These are phyloP conservation scores for Thyridium curvatum DNA, from an alignment of 2,329 filamentous ascomycete genomes.

Conservation along the genomic window DNA sequence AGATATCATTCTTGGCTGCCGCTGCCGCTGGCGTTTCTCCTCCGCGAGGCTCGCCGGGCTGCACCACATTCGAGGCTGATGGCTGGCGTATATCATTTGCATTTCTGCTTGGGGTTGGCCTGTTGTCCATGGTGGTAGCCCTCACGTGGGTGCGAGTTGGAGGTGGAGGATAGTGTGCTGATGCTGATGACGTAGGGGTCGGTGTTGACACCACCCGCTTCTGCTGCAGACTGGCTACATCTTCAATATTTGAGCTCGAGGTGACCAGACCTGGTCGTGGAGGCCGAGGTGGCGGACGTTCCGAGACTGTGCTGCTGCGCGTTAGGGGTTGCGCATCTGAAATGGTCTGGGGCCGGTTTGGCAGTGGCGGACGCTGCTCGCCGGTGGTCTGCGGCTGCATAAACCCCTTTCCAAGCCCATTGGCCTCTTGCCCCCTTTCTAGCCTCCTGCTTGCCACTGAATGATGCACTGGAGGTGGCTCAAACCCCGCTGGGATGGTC, in stretches of 20 bases:
- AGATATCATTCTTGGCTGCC: constrained; percentile 40
- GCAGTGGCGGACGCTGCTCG: constrained; percentile 41
- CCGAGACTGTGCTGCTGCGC: constrained; percentile 16
- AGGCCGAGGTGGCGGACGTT: constrained; percentile 37
- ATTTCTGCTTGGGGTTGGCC: not conserved
- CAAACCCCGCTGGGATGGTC: constrained; percentile 30
- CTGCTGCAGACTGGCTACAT: constrained; percentile 13
- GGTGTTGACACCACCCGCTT: constrained; percentile 42
- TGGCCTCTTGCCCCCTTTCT: constrained; percentile 36
- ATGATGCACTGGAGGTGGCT: constrained; percentile 48
- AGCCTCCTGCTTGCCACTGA: constrained; percentile 35
- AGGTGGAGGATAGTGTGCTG: constrained; percentile 31
- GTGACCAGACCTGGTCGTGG: constrained; percentile 24
- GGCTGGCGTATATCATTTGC: too few species aligned
- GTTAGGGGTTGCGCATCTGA: constrained; percentile 22
- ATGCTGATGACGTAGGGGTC: constrained; percentile 10
- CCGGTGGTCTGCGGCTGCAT: constrained; percentile 33
- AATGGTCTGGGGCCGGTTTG: constrained; percentile 36
- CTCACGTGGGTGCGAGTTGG: constrained; percentile 36
- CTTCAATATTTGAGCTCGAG: constrained; percentile 4
- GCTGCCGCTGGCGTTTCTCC: constrained; percentile 5
- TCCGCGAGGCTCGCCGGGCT: constrained; percentile 1
- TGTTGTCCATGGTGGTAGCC: constrained; percentile 41
- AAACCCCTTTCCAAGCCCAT: constrained; percentile 28
- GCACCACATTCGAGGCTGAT: not conserved